Evolutionary conservation across 345 rosid genomes (phyloP).

Genomic region (Xanthoceras sorbifolium): DNA sequence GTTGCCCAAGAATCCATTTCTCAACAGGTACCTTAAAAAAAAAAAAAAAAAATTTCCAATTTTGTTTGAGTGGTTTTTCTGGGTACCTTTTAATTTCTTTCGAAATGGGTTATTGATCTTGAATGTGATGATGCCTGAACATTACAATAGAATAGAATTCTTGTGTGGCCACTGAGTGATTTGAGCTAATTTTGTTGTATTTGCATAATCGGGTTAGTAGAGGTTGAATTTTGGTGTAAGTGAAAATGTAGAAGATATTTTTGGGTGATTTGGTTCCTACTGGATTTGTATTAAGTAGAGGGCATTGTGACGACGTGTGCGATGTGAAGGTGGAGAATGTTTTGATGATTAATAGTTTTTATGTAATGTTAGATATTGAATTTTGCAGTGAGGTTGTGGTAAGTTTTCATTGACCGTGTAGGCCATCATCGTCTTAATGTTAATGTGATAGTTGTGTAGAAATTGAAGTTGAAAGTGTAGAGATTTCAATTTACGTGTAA

Average conservation of each 20-base stretch:
- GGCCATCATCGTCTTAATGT: background rate
- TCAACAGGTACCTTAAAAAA: constrained; percentile 53
- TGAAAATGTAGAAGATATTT: background rate
- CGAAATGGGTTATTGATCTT: background rate
- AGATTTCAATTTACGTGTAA: no score
- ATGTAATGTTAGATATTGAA: background rate
- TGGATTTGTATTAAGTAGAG: background rate
- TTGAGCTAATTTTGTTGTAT: background rate
- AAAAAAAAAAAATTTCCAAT: no score
- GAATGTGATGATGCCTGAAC: background rate
- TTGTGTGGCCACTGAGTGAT: background rate
- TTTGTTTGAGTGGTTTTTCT: background rate
- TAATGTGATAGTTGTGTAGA: background rate
- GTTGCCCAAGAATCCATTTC: constrained; percentile 76
- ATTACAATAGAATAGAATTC: background rate
- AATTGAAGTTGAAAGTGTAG: no score
- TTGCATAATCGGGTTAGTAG: background rate
- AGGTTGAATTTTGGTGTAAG: background rate
- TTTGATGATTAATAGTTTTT: background rate
- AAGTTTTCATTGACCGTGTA: background rate
- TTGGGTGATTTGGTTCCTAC: background rate
- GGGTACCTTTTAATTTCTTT: background rate
- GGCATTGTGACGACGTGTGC: background rate
- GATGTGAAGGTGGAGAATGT: background rate
- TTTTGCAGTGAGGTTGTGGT: background rate